These are phyloP conservation scores for Aspergillus sp. DNA, from an alignment of 2,329 filamentous ascomycete species.

Conservation along the genomic window DNA sequence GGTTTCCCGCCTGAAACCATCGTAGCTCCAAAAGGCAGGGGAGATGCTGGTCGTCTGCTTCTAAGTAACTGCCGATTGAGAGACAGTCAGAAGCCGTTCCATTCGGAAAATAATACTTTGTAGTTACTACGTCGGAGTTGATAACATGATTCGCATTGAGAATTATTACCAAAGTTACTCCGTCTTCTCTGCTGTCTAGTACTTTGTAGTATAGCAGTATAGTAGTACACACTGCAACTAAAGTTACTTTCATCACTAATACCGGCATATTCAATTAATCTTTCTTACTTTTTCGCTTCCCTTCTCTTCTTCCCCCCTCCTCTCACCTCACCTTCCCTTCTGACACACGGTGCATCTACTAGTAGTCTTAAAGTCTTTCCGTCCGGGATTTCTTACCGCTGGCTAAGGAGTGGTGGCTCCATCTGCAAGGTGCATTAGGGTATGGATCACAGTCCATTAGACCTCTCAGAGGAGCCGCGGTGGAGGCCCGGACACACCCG, in stretches of 20 bases:
- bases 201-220: too few species aligned
- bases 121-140: too few species aligned
- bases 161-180: too few species aligned
- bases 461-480: not conserved
- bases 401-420: not conserved
- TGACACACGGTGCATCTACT: not conserved
- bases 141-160: too few species aligned
- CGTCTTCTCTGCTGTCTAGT: too few species aligned
- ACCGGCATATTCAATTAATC: not conserved
- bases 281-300: not conserved
- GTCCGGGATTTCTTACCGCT: not conserved
- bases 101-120: not conserved
- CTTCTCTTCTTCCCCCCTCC: not conserved
- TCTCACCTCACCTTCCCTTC: not conserved
- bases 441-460: slow-evolving; percentile 1
- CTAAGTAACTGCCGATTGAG: not conserved
- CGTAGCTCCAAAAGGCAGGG: not conserved
- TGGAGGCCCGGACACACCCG: slow-evolving; percentile 1
- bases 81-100: not conserved
- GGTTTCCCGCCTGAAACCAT: slow-evolving; percentile 5
- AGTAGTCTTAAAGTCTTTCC: not conserved
- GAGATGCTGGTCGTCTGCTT: not conserved
- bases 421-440: slow-evolving; percentile 1
- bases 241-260: too few species aligned
- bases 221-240: too few species aligned